Evolutionary conservation across 1,139 yeast species (phyloP), one percentile per base, ranked within the genome.

Genomic region (Lodderomyces elongisporus): DNA sequence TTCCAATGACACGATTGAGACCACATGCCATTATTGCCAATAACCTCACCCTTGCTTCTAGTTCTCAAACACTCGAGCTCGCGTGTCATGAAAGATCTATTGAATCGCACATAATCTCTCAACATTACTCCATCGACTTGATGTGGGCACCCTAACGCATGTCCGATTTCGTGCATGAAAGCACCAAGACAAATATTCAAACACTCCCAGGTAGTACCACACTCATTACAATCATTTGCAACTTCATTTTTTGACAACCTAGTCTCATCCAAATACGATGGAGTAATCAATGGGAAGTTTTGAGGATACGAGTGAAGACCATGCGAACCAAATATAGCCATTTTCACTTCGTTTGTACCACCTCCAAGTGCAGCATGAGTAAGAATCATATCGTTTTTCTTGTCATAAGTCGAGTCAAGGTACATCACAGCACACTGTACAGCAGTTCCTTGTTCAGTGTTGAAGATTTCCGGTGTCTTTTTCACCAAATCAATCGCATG

Each of bases 281-380:
- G 77, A 2, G 75, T 74, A 3, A 89, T 55, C 32, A 77, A 79
- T 35, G 88, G 93, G 44, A 88, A 66, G 38, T 74, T 74, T 17
- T 74, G 61, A 5, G 98, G 97, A 93, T 95, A 91, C 0, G 95
- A 74, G 54, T 85, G 91, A 18, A 88, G 48, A 0, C 96, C 93
- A 52, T 91, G 98, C 3, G 95, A 82, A 3, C 98, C 98, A 58
- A 89, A 89, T 13, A 91, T 87, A 1, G 95, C 97, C 39, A 91
- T 60, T 42, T 77, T 78, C 23, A 85, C 66, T 29, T 77, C 69
- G 27, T 70, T 79, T 17, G 71, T 69, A 5, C 95, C 94, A 23
- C 97, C 97, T 27, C 97, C 97, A 14, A 91, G 62, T 0, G 97
- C 97, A 3, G 97, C 97, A 60, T 91, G 97, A 2, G 89, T 87